phyloP scores from a whole-genome alignment of 2,329 filamentous ascomycete genomes.

The Botryosphaeria agaves region DNA sequence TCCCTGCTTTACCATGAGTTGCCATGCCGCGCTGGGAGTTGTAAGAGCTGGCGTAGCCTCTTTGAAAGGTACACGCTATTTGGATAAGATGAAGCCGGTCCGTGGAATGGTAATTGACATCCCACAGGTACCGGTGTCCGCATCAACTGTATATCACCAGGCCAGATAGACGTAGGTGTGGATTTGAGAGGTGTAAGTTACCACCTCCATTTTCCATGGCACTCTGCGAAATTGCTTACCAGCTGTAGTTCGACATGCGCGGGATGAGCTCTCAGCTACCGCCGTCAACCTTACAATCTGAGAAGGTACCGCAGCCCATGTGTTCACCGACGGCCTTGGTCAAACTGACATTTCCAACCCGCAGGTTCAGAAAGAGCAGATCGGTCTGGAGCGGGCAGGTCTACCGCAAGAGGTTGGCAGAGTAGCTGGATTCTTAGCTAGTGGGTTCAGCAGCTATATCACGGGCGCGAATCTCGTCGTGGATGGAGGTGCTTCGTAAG shows the following conservation, averaged over 20 bases:
- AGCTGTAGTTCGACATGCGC: constrained; percentile 27
- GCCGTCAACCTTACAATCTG: constrained; percentile 33
- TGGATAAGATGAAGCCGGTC: constrained; percentile 38
- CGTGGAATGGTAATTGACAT: constrained; percentile 28
- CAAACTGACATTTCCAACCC: not conserved
- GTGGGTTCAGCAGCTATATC: constrained; percentile 44
- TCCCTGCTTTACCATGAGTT: constrained; percentile 41
- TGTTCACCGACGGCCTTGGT: not conserved
- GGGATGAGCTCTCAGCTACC: constrained; percentile 37
- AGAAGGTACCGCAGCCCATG: constrained; percentile 20
- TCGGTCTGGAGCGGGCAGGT: constrained; percentile 41
- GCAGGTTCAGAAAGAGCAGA: constrained; percentile 28
- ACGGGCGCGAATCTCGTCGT: constrained; percentile 45
- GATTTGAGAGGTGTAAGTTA: constrained; percentile 25
- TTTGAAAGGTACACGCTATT: constrained; percentile 33
- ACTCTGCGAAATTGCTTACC: not conserved
- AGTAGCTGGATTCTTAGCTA: constrained; percentile 44
- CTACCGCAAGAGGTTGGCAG: constrained; percentile 39
- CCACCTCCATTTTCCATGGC: not conserved
- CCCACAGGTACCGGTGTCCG: constrained; percentile 32
- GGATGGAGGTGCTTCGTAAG: constrained; percentile 35
- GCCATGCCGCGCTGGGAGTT: constrained; percentile 42
- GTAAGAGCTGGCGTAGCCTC: constrained; percentile 40
- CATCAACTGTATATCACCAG: constrained; percentile 36
- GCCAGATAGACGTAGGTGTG: constrained; percentile 28